Evolutionary conservation across 73 alveolate species (phyloP).

Genomic region (Paramecium sonneborni): DNA sequence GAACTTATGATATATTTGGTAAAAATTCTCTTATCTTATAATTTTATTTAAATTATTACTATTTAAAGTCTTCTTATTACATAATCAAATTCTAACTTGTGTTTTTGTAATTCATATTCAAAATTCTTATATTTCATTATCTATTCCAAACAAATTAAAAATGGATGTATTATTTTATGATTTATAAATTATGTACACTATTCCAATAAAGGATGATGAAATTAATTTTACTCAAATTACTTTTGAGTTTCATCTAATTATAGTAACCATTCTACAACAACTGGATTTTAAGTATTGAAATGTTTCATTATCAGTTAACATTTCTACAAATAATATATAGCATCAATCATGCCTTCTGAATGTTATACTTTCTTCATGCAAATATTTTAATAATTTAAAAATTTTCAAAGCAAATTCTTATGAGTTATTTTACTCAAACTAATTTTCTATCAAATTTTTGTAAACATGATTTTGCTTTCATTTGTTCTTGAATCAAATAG

Average conservation of each 20-base stretch:
- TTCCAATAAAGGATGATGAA: constrained; percentile 15
- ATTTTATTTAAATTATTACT: background rate
- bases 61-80: background rate
- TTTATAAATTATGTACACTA: background rate
- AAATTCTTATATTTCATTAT: background rate
- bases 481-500: background rate
- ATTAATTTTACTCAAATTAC: background rate
- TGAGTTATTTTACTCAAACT: background rate
- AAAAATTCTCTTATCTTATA: constrained; percentile 25
- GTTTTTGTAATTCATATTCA: background rate
- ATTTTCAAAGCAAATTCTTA: background rate
- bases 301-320: background rate
- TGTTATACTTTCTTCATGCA: background rate
- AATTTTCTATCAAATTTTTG: background rate
- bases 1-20: background rate
- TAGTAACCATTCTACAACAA: background rate
- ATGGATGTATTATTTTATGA: background rate
- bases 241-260: constrained; percentile 3
- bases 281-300: background rate
- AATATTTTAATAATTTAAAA: background rate
- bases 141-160: background rate
- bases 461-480: background rate
- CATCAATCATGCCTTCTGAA: background rate
- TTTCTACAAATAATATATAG: background rate
- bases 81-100: background rate